These are phyloP conservation scores for barley (Hordeum vulgare) DNA, from an alignment of 176 grass and related monocot genomes.

Conservation along the genomic window DNA sequence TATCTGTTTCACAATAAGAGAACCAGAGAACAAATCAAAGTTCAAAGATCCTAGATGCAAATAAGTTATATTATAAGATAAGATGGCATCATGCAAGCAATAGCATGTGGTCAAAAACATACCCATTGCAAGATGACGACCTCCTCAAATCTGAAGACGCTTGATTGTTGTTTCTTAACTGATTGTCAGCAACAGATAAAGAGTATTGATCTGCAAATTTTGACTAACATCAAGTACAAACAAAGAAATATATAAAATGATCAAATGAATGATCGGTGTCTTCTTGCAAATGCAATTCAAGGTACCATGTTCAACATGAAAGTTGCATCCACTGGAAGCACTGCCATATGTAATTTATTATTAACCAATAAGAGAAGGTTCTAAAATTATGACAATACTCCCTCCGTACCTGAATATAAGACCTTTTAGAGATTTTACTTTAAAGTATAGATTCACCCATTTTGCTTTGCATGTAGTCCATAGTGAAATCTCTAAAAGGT, in stretches of 20 bases:
- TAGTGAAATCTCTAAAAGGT: too few relatives aligned
- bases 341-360: neutral
- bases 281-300: neutral
- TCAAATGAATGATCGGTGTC: neutral
- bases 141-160: constrained; percentile 36
- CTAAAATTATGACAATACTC: neutral
- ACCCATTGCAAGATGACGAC: constrained; percentile 54
- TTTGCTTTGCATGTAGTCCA: too few relatives aligned
- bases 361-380: neutral
- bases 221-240: constrained; percentile 5
- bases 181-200: constrained; percentile 13
- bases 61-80: neutral
- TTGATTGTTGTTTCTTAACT: constrained; percentile 34
- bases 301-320: neutral
- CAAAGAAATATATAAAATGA: neutral
- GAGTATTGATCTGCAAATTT: constrained; percentile 53
- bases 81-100: neutral
- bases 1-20: constrained; percentile 52
- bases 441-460: too few relatives aligned
- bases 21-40: neutral
- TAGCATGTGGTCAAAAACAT: constrained; percentile 27
- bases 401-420: too few relatives aligned
- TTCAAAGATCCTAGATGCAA: neutral
- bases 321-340: neutral
- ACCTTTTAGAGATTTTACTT: too few relatives aligned